Base-by-base conservation (phyloP, 345 rosid genomes). In the Populus simonii region DNA sequence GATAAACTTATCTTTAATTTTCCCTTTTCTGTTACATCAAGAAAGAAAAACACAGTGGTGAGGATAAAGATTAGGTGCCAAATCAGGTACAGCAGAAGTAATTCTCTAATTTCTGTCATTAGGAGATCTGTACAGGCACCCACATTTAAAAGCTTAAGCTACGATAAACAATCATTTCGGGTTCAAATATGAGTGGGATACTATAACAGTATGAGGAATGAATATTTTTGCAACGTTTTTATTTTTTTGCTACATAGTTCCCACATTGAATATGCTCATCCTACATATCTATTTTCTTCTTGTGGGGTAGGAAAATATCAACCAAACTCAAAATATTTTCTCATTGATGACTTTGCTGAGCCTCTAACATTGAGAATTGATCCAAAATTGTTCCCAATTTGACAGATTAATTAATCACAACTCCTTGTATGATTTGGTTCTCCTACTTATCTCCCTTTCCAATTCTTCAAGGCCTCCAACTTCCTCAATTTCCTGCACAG, bases 381-480 rank as follows among this genome's bases (percentile, higher is more conserved):
- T 31, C 23, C 27, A 67, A 67, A 67, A 67, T 7, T 70, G 31
- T 43, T 16, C 9, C 53, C 72, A 0, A 8, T 23, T 59, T 59
- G 65, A 25, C 55, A 41, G 45, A 11, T 69, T 20, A 38, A 59
- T 12, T 69, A 38, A 69, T 69, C 27, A 69, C 16, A 38, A 41
- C 20, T 65, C 38, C 15, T 73, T 68, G 41, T 70, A 70, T 31
- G 75, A 61, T 75, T 51, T 74, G 43, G 0, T 75, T 70, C 78
- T 80, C 22, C 71, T 23, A 1, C 68, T 55, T 6, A 84, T 61
- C 82, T 81, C 92, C 49, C 81, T 89, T 4, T 86, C 82, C 85
- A 89, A 68, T 61, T 89, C 93, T 72, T 84, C 82, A 2, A 5
- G 17, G 74, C 90, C 92, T 72, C 89, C 90, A n/a, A 86, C 85